These are phyloP conservation scores for Dianthus caryophyllus DNA, from an alignment of 148 eudicot species.

Conservation along the genomic window DNA sequence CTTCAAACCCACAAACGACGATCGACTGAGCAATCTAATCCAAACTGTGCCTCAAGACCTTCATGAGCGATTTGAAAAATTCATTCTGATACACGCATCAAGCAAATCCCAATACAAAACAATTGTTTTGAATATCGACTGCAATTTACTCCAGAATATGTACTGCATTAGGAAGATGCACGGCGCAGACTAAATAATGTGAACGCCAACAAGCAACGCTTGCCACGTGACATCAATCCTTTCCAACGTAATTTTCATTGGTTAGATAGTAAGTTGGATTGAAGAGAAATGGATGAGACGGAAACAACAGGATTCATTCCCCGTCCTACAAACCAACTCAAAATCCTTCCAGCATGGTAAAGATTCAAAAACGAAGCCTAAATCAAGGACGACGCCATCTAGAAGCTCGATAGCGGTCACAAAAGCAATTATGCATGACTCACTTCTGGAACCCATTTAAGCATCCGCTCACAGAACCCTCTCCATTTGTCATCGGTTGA, in stretches of 20 bases:
- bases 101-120: not conserved
- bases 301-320: too few relatives aligned
- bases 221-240: not conserved
- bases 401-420: not conserved
- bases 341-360: too few relatives aligned
- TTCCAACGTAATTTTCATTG: too few relatives aligned
- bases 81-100: not conserved
- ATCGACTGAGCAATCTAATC: not conserved
- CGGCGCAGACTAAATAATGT: too few relatives aligned
- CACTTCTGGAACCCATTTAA: conserved; percentile 13
- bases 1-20: too few relatives aligned
- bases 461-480: conserved; percentile 16
- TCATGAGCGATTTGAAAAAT: not conserved
- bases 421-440: conserved; percentile 10
- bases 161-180: not conserved
- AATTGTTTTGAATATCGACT: not conserved
- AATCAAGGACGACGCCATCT: not conserved
- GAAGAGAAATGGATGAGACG: too few relatives aligned
- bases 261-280: too few relatives aligned
- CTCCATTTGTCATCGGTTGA: conserved; percentile 23
- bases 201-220: conserved; percentile 1
- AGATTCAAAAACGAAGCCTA: too few relatives aligned
- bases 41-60: not conserved
- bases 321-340: too few relatives aligned
- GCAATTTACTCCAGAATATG: not conserved